Evolutionary conservation across 768 basidiomycete species (phyloP), one percentile per base, ranked within the genome.

Genomic region (Mycena epipterygia): DNA sequence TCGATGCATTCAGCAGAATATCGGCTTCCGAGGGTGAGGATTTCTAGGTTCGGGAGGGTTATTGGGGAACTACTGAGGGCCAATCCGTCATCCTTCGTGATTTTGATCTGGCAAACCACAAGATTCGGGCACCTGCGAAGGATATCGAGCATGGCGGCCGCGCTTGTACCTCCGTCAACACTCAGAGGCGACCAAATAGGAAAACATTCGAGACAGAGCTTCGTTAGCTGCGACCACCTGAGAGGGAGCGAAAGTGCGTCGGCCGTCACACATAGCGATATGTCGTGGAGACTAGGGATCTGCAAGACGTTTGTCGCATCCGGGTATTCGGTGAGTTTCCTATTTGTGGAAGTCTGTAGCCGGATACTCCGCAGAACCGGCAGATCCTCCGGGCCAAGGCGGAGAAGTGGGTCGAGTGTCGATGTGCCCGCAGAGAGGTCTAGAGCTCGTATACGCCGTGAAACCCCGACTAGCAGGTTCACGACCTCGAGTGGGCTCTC

Each of bases 201-300:
- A 4, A 33, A 13, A 21, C 32, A 58, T 9, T 16, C 9, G 5
- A 66, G 46, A 16, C 16, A 23, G 16, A 66, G 46, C 32, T 44
- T 11, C 13, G 65, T 66, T 13, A 66, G 35, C 44, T 58, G 33
- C 35, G 55, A 56, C 64, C 64, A 65, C 21, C 46, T 30, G 7
- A 65, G n/a, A 2, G 64, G 55, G 19, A 56, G 30, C 2, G 56
- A 14, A 5, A 41, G 35, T 1, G 56, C 53, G 32, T 66, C 33
- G 3, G 30, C 19, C 5, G 21, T 1, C 21, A 37, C 5, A 11
- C 21, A 2, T 19, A 64, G 23, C 2, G 53, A 33, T 32, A 64
- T 25, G 8, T 56, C 14, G 16, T 42, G 41, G 2, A 64, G 63
- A 13, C 29, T 56, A 19, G 63, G 42, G 2, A 48, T 25, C 7